A percentile compares a stretch with the other conserved stretches of the same genome.
phyloP scores from a whole-genome alignment of 306 rosid species.

The Dalbergia cultrata region DNA sequence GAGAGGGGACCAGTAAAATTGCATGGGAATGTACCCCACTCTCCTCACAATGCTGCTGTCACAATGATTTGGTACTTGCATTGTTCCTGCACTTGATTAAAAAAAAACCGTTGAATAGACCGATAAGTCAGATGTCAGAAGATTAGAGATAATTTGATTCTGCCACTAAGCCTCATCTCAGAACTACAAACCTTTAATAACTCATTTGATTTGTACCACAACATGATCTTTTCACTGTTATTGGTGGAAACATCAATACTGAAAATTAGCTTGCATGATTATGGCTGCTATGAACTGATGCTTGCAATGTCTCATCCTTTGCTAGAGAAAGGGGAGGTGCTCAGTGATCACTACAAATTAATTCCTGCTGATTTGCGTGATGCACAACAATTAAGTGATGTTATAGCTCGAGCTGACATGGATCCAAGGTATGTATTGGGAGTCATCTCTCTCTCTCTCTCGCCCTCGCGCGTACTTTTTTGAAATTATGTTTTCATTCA shows the following conservation, averaged over 20 bases:
- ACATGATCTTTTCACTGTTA: conserved; percentile 14
- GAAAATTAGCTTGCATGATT: conserved; percentile 24
- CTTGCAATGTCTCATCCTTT: conserved; percentile 40
- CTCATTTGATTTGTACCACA: conserved; percentile 25
- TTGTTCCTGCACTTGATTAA: background rate
- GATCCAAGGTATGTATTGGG: conserved; percentile 76
- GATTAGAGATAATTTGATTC: no score
- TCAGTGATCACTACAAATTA: conserved; percentile 83
- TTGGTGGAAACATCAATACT: conserved; percentile 16
- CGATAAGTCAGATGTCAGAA: no score
- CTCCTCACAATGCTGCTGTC: background rate
- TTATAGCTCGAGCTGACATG: conserved; percentile 76
- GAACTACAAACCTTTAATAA: conserved; percentile 20
- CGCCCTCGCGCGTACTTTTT: background rate
- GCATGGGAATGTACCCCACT: background rate
- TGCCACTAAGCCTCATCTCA: background rate
- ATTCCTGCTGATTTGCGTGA: conserved; percentile 91
- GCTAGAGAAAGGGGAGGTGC: conserved; percentile 92
- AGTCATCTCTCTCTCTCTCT: conserved; percentile 30
- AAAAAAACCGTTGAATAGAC: no score
- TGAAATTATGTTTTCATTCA: conserved; percentile 24
- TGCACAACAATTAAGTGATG: conserved; percentile 60
- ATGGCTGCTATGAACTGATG: conserved; percentile 36
- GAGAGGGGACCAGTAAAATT: background rate
- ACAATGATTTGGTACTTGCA: background rate